Percentiles rank a stretch among this genome's conserved stretches.
Conservation (phyloP, 495 filamentous ascomycete species). For the Daldinia grandis region DNA sequence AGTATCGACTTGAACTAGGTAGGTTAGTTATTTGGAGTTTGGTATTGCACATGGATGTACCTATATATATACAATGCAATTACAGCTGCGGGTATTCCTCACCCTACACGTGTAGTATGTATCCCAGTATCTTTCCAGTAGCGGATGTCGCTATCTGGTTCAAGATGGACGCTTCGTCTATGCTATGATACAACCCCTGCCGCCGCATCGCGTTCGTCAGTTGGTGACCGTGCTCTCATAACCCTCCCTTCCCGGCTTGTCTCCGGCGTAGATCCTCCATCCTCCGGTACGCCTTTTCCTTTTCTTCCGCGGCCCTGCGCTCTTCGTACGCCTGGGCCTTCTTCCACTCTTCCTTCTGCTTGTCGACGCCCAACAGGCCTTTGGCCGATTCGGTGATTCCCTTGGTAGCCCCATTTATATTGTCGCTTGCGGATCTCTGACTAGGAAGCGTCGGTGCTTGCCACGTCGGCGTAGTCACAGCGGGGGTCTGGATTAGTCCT, state of each 20-base stretch:
- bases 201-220: constrained; percentile 18
- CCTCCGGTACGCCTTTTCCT: constrained; percentile 47
- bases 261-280: constrained; percentile 43
- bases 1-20: neutral
- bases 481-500: neutral
- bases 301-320: constrained; percentile 55
- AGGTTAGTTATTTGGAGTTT: constrained; percentile 4
- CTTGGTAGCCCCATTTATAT: neutral
- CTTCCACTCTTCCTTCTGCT: constrained; percentile 51
- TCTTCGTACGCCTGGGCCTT: constrained; percentile 57
- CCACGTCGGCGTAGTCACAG: constrained; percentile 31
- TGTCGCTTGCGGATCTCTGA: neutral
- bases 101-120: constrained; percentile 2
- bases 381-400: constrained; percentile 15
- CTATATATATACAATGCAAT: constrained; percentile 28
- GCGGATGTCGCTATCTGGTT: neutral
- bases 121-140: neutral
- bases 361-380: constrained; percentile 39
- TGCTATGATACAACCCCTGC: constrained; percentile 26
- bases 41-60: constrained; percentile 17
- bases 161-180: constrained; percentile 47
- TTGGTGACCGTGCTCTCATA: constrained; percentile 1
- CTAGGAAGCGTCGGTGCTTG: constrained; percentile 41
- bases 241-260: constrained; percentile 18
- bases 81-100: constrained; percentile 20